These are phyloP conservation scores for Wallacemonas sp. DNA, from an alignment of 208 protist species.

Conservation along the genomic window DNA sequence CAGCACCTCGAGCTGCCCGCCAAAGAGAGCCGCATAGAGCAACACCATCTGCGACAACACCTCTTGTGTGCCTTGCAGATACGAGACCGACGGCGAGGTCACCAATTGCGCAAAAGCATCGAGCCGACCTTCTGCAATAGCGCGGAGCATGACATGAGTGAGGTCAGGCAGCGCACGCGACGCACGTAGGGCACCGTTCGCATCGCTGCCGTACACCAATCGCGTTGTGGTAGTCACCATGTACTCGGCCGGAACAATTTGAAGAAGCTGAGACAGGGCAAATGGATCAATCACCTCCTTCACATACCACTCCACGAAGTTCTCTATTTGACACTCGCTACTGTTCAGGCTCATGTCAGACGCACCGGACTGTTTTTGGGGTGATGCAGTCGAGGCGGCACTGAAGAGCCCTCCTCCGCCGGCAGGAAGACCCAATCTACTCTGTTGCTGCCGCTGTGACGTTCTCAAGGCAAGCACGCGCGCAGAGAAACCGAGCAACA, in stretches of 20 bases:
- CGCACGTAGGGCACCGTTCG: constrained; percentile 27
- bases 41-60: constrained; percentile 31
- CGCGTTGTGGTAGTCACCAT: constrained; percentile 76
- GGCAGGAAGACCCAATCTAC: no score
- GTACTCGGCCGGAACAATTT: constrained; percentile 68
- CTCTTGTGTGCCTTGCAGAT: constrained; percentile 40
- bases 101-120: constrained; percentile 61
- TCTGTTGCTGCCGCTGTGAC: constrained; percentile 11
- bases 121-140: constrained; percentile 54
- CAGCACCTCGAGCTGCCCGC: constrained; percentile 66
- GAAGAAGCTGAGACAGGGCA: constrained; percentile 77
- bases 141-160: constrained; percentile 60
- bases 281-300: constrained; percentile 74
- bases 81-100: constrained; percentile 61
- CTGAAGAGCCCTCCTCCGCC: not conserved
- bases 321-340: constrained; percentile 44
- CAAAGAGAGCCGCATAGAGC: constrained; percentile 67
- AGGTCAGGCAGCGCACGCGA: constrained; percentile 74
- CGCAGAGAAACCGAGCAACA: constrained; percentile 76
- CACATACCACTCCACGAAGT: constrained; percentile 88
- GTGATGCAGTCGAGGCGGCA: not conserved
- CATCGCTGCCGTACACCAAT: constrained; percentile 37
- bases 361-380: not conserved
- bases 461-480: constrained; percentile 70
- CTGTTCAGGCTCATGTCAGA: not conserved